Evolutionary conservation across 306 rosid genomes (phyloP).

Genomic region (Vigna angularis): DNA sequence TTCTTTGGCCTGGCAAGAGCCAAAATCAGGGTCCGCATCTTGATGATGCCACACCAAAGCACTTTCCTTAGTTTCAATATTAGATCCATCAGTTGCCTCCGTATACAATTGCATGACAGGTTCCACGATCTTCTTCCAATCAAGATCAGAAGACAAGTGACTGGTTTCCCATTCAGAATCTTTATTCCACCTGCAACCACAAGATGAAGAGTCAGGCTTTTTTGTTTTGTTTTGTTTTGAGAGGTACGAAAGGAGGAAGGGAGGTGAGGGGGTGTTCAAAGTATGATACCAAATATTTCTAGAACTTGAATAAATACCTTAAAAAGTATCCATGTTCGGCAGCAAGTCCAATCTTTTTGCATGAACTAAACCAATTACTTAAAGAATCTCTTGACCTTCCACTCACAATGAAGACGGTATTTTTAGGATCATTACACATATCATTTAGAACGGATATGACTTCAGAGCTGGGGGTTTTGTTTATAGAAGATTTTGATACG

Average conservation of each 20-base stretch:
- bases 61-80: slow-evolving; percentile 70
- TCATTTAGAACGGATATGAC: slow-evolving; percentile 64
- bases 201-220: neutral
- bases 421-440: slow-evolving; percentile 70
- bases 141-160: slow-evolving; percentile 62
- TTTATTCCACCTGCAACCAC: slow-evolving; percentile 60
- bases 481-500: slow-evolving; percentile 62
- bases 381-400: slow-evolving; percentile 75
- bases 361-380: slow-evolving; percentile 69
- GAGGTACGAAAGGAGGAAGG: neutral
- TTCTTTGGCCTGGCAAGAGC: slow-evolving; percentile 81
- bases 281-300: slow-evolving; percentile 5
- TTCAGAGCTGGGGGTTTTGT: slow-evolving; percentile 63
- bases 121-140: slow-evolving; percentile 77
- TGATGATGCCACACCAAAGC: slow-evolving; percentile 91
- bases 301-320: slow-evolving; percentile 56
- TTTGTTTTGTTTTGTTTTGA: neutral
- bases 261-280: neutral
- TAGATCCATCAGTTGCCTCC: slow-evolving; percentile 81
- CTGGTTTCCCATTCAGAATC: slow-evolving; percentile 73
- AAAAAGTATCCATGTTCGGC: slow-evolving; percentile 88
- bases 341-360: slow-evolving; percentile 73
- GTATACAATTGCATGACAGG: slow-evolving; percentile 74
- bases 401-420: slow-evolving; percentile 77
- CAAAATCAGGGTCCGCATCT: slow-evolving; percentile 86